These are phyloP conservation scores for Fusarium verticillioides DNA, from an alignment of 2,329 filamentous ascomycete species.

Conservation along the genomic window DNA sequence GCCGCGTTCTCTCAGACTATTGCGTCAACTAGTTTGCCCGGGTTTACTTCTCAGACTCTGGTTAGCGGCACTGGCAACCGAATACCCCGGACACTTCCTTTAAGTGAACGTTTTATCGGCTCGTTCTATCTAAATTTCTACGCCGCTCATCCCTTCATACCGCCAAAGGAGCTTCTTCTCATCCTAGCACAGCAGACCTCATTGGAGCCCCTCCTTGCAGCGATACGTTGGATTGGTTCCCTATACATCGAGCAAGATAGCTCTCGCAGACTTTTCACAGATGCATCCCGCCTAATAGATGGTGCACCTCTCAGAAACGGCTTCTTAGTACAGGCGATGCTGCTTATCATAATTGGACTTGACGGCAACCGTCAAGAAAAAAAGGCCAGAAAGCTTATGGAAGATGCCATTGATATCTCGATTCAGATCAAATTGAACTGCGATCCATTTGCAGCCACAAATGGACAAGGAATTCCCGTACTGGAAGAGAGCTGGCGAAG, in stretches of 20 bases:
- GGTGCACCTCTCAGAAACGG: background rate
- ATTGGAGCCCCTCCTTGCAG: background rate
- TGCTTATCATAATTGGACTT: constrained; percentile 4
- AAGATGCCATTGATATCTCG: background rate
- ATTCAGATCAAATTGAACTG: background rate
- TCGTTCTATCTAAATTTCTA: background rate
- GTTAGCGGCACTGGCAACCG: rapidly evolving
- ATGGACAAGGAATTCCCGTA: background rate
- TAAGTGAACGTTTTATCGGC: background rate
- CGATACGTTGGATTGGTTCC: constrained; percentile 8
- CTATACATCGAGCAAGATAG: background rate
- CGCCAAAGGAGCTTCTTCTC: background rate
- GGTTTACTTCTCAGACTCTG: background rate
- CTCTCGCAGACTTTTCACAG: background rate
- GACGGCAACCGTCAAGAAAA: background rate
- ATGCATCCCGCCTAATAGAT: background rate
- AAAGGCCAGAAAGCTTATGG: background rate
- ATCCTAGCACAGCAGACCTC: background rate
- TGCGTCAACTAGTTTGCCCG: rapidly evolving
- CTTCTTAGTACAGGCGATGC: background rate
- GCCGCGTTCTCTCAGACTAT: background rate
- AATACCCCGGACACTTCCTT: background rate
- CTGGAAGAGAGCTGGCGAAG: constrained; percentile 14
- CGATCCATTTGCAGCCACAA: background rate
- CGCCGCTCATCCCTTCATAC: constrained; percentile 2